Conservation (phyloP, 169 alveolate species). For the Neospora caninum region DNA sequence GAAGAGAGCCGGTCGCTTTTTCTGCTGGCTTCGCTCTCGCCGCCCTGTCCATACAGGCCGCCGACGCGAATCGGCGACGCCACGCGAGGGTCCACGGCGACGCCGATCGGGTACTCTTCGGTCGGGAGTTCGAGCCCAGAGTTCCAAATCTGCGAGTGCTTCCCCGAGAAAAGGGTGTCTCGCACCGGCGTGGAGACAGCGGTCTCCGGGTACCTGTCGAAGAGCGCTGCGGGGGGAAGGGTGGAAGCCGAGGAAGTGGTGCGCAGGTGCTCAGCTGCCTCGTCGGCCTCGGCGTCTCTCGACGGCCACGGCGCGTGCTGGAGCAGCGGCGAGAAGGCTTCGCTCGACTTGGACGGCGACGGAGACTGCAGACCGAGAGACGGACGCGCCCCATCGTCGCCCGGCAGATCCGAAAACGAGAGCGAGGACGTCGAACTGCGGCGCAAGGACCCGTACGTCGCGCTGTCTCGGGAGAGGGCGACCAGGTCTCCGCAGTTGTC, state of each 20-base stretch:
- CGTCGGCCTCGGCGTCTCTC: not conserved
- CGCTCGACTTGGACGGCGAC: not conserved
- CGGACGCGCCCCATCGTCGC: too few species aligned
- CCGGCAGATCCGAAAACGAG: not conserved
- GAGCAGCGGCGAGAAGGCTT: not conserved
- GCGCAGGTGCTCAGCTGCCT: not conserved
- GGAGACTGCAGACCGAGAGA: too few species aligned
- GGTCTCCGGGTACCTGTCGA: too few species aligned
- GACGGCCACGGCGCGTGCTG: not conserved
- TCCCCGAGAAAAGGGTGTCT: not conserved
- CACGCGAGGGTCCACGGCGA: conserved; percentile 49
- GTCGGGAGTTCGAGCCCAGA: not conserved
- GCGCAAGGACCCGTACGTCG: not conserved
- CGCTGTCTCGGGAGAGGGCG: not conserved
- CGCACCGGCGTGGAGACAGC: not conserved
- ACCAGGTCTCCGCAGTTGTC: not conserved
- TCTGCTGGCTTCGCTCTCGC: conserved; percentile 24
- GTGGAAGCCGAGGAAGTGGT: not conserved
- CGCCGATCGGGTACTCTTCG: conserved; percentile 51
- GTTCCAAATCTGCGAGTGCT: not conserved
- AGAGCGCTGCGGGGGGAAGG: not conserved
- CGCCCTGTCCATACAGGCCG: not conserved
- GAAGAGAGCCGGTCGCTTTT: not conserved
- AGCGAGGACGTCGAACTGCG: not conserved
- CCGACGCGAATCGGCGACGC: conserved; percentile 61